phyloP scores from a whole-genome alignment of 805 yeast species.

The Lipomyces anomalus region DNA sequence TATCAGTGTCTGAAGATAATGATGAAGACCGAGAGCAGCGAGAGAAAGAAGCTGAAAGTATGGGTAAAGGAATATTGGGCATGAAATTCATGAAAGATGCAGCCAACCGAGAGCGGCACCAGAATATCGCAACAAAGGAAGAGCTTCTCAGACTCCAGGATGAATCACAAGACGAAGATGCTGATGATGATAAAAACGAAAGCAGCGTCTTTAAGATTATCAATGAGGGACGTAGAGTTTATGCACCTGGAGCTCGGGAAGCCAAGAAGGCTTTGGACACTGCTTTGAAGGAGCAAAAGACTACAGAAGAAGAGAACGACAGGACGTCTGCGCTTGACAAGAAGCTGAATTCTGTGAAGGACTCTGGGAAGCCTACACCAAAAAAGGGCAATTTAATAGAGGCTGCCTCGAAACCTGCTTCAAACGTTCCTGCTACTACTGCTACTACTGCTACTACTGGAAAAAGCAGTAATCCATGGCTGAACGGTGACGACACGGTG shows the following conservation, averaged over 20 bases:
- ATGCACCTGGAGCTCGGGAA: constrained; percentile 57
- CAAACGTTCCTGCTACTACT: constrained; percentile 6
- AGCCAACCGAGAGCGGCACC: constrained; percentile 57
- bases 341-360: constrained; percentile 5
- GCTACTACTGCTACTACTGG: constrained; percentile 11
- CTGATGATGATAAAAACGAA: constrained; percentile 35
- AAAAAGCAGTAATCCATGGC: constrained; percentile 35
- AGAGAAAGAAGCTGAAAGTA: constrained; percentile 24
- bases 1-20: constrained; percentile 38
- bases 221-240: constrained; percentile 76
- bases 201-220: constrained; percentile 42
- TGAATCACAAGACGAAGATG: constrained; percentile 39
- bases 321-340: constrained; percentile 4
- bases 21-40: constrained; percentile 35
- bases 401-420: background rate
- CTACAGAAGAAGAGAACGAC: constrained; percentile 19
- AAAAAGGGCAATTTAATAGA: constrained; percentile 1
- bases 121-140: constrained; percentile 50
- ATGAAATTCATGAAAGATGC: constrained; percentile 97
- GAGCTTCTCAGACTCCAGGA: constrained; percentile 46
- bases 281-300: constrained; percentile 14
- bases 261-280: constrained; percentile 29
- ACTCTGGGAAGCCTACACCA: background rate
- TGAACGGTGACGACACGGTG: constrained; percentile 29
- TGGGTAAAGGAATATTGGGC: constrained; percentile 69